A percentile compares a stretch with the other conserved stretches of the same genome.
These are phyloP conservation scores for Diaporthe sp. DNA, from an alignment of 2,329 filamentous ascomycete species.

Conservation along the genomic window DNA sequence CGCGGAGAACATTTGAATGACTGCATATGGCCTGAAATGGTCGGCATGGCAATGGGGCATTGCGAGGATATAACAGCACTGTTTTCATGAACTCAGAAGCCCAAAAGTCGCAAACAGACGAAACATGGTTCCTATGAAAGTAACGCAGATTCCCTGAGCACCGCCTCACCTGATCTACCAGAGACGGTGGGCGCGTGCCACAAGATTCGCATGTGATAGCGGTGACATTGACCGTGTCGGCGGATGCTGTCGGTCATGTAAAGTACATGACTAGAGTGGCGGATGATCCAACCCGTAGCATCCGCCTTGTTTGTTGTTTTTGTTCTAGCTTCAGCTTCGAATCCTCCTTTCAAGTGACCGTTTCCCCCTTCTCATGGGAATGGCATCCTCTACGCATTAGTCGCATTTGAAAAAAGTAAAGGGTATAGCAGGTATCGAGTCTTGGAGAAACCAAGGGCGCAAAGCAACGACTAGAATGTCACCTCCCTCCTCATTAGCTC, in stretches of 20 bases:
- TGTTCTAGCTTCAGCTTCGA: background rate
- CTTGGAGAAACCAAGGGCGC: background rate
- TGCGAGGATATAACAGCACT: background rate
- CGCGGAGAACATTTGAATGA: background rate
- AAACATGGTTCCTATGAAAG: background rate
- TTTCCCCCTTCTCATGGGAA: background rate
- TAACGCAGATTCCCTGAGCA: background rate
- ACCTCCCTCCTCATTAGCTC: conserved; percentile 4
- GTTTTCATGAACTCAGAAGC: background rate
- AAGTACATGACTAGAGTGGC: background rate
- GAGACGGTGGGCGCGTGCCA: background rate
- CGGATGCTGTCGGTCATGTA: background rate
- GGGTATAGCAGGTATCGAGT: background rate
- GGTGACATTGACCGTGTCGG: background rate
- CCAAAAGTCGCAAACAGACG: background rate
- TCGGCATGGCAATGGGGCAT: background rate
- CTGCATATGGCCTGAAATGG: background rate
- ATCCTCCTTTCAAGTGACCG: background rate
- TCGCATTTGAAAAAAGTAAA: background rate
- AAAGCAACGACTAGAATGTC: conserved; percentile 2
- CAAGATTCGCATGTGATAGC: background rate
- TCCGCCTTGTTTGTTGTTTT: background rate
- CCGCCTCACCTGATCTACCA: background rate
- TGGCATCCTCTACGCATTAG: background rate
- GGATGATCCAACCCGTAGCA: background rate